phyloP scores from a whole-genome alignment of 2,329 filamentous ascomycete species.

The Colletotrichum australisinense region DNA sequence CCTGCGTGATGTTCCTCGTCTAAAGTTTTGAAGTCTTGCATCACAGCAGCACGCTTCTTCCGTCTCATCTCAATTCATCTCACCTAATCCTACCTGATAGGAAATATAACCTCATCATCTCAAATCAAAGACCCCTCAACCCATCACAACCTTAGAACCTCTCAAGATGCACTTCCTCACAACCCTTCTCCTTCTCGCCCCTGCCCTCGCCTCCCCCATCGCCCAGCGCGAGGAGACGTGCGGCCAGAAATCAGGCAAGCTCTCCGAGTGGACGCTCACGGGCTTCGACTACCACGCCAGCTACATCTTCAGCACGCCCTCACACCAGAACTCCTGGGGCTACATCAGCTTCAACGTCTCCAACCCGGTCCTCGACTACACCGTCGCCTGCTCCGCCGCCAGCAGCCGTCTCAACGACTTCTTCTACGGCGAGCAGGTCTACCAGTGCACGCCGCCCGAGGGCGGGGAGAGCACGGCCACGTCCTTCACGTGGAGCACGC shows the following conservation, averaged over 20 bases:
- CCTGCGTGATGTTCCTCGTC: neutral
- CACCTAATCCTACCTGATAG: neutral
- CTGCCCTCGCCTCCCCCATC: slow-evolving; percentile 28
- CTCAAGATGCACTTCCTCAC: slow-evolving; percentile 17
- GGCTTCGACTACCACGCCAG: slow-evolving; percentile 61
- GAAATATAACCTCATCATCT: no score
- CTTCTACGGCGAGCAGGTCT: slow-evolving; percentile 60
- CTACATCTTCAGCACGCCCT: slow-evolving; percentile 61
- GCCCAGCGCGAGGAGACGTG: slow-evolving; percentile 11
- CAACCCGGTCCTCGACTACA: slow-evolving; percentile 55
- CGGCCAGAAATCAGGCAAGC: slow-evolving; percentile 34
- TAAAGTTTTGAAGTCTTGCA: neutral
- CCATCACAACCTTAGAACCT: neutral
- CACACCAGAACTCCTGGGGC: slow-evolving; percentile 62
- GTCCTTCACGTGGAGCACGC: slow-evolving; percentile 56
- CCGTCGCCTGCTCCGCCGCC: slow-evolving; percentile 50
- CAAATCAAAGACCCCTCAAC: neutral
- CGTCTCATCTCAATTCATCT: neutral
- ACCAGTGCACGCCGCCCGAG: slow-evolving; percentile 54
- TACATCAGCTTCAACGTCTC: slow-evolving; percentile 60
- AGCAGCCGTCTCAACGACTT: slow-evolving; percentile 59
- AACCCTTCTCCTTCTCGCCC: slow-evolving; percentile 23
- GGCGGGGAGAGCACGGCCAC: slow-evolving; percentile 44
- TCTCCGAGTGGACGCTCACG: slow-evolving; percentile 51
- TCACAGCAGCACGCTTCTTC: neutral